Conservation (phyloP, 805 yeast species). For the Deakozyma indianensis region DNA sequence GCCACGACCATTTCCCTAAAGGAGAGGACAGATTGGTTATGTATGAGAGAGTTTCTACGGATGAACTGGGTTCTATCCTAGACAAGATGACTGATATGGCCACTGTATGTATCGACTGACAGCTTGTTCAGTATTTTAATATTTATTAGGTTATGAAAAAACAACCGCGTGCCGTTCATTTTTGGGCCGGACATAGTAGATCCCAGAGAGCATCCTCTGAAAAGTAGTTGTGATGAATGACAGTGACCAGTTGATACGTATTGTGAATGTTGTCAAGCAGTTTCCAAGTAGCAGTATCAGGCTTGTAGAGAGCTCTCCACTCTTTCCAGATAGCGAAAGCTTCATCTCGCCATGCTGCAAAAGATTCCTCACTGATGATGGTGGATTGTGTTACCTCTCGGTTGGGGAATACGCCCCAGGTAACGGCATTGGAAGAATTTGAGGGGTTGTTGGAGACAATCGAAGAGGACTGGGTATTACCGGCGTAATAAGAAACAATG, state of each 20-base stretch:
- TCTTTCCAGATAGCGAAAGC: constrained; percentile 83
- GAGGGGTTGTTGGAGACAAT: constrained; percentile 45
- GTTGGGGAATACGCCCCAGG: constrained; percentile 96
- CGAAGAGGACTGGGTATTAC: constrained; percentile 32
- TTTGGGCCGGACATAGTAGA: not conserved
- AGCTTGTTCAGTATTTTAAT: too few relatives aligned
- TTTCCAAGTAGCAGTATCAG: constrained; percentile 34
- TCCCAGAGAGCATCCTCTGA: constrained; percentile 71
- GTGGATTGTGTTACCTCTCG: constrained; percentile 86
- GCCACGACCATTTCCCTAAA: not conserved
- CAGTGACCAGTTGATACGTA: constrained; percentile 62
- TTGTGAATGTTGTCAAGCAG: constrained; percentile 49
- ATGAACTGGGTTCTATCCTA: too few relatives aligned
- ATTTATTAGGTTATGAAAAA: too few relatives aligned
- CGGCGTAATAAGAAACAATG: constrained; percentile 61
- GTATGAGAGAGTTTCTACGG: too few relatives aligned
- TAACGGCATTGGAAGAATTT: constrained; percentile 60
- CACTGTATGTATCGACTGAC: too few relatives aligned
- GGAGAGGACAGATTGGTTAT: too few relatives aligned
- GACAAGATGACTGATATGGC: too few relatives aligned
- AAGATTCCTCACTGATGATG: constrained; percentile 80
- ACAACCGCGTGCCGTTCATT: too few relatives aligned
- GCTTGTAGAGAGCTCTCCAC: constrained; percentile 74
- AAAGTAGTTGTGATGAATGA: constrained; percentile 73
- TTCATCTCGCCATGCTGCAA: constrained; percentile 93